A percentile compares a stretch with the other conserved stretches of the same genome.
phyloP scores from a whole-genome alignment of 257 asterid genomes.

The Nyctanthes arbortristis region DNA sequence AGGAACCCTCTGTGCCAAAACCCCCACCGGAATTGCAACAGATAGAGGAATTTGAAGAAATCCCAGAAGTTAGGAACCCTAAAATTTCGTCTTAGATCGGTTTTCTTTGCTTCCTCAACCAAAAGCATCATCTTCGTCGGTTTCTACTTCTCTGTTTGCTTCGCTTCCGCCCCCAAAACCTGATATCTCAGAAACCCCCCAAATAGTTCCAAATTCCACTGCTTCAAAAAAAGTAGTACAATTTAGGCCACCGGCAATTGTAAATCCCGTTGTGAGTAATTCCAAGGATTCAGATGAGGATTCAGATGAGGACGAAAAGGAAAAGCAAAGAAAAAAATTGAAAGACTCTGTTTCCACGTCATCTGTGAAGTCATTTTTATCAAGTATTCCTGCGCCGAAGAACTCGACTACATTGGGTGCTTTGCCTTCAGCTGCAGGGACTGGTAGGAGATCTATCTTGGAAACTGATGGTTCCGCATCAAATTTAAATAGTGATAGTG shows the following conservation, averaged over 20 bases:
- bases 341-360: constrained; percentile 39
- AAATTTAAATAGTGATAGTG: constrained; percentile 23
- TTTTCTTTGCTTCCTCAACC: constrained; percentile 67
- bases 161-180: constrained; percentile 39
- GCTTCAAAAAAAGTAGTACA: constrained; percentile 64
- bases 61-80: constrained; percentile 28
- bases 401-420: constrained; percentile 65
- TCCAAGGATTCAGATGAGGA: constrained; percentile 52
- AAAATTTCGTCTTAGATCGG: constrained; percentile 36
- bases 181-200: constrained; percentile 11
- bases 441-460: constrained; percentile 64
- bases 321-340: constrained; percentile 41
- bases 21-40: constrained; percentile 19
- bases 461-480: constrained; percentile 54
- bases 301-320: constrained; percentile 56
- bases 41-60: constrained; percentile 14
- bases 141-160: constrained; percentile 33
- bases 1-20: constrained; percentile 5
- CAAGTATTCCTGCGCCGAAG: constrained; percentile 81
- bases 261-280: constrained; percentile 27
- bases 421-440: constrained; percentile 57
- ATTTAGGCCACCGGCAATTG: constrained; percentile 61
- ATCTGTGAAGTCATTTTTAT: constrained; percentile 51
- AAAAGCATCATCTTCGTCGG: constrained; percentile 43
- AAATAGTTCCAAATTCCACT: constrained; percentile 9